Percentiles rank a stretch among this genome's conserved stretches.
phyloP scores from a whole-genome alignment of 1,284 basidiomycete species.

The Malassezia japonica region DNA sequence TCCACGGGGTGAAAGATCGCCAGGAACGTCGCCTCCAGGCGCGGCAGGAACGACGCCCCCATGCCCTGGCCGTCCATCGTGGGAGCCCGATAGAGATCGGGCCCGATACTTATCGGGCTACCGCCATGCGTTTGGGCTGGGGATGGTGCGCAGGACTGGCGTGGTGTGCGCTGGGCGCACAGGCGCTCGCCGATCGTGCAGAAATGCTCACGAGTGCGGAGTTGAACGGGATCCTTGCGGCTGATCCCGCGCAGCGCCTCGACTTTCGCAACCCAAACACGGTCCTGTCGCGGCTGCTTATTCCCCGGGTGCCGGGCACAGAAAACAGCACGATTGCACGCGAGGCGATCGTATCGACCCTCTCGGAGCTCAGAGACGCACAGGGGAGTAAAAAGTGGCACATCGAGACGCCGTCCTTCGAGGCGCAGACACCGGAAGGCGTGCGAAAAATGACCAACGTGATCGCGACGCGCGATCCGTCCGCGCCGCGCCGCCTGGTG shows the following conservation, averaged over 20 bases:
- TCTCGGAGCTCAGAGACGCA: conserved; percentile 19
- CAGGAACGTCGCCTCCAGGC: conserved; percentile 76
- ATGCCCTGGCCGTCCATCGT: background rate
- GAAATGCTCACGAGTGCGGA: too few relatives aligned
- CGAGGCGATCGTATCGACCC: conserved; percentile 24
- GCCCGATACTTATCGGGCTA: background rate
- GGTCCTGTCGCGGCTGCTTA: conserved; percentile 38
- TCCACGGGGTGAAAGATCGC: conserved; percentile 70
- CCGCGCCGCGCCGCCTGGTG: conserved; percentile 70
- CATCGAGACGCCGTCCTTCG: conserved; percentile 28
- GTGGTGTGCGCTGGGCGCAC: too few relatives aligned
- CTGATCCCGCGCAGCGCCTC: conserved; percentile 23
- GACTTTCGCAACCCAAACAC: conserved; percentile 22
- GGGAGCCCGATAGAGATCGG: background rate
- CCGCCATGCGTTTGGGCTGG: too few relatives aligned
- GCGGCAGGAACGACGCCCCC: conserved; percentile 49
- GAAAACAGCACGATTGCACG: conserved; percentile 30
- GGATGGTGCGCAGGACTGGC: too few relatives aligned
- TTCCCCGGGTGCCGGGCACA: conserved; percentile 40
- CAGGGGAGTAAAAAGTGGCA: conserved; percentile 31
- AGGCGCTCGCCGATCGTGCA: too few relatives aligned
- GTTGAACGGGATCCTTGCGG: background rate
- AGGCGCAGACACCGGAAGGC: conserved; percentile 65
- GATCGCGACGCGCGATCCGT: conserved; percentile 79
- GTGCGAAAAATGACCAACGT: conserved; percentile 74